phyloP scores from a whole-genome alignment of 805 yeast genomes.

The Lachancea kluyveri region DNA sequence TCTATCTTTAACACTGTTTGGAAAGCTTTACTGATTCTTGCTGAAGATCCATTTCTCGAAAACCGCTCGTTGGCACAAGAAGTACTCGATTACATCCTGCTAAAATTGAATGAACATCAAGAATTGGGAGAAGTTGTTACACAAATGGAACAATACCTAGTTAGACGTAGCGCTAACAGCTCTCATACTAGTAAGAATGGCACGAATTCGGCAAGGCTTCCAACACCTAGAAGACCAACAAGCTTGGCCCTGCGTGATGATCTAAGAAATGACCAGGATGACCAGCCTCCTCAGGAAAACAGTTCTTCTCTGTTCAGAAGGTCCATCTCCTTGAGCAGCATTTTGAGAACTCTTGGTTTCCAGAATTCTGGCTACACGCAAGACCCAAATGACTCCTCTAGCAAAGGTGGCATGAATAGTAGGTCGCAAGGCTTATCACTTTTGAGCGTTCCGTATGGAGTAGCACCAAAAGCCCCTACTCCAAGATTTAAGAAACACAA shows the following conservation, averaged over 20 bases:
- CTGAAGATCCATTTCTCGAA: slow-evolving; percentile 86
- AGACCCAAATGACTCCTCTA: slow-evolving; percentile 10
- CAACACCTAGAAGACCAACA: slow-evolving; percentile 8
- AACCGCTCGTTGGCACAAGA: slow-evolving; percentile 67
- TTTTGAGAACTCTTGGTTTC: slow-evolving; percentile 25
- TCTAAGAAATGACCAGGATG: too few species aligned
- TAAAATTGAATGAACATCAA: slow-evolving; percentile 43
- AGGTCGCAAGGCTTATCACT: slow-evolving; percentile 19
- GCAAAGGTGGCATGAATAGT: slow-evolving; percentile 19
- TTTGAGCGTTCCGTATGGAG: slow-evolving; percentile 31
- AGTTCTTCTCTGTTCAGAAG: slow-evolving; percentile 14
- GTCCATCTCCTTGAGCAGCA: slow-evolving; percentile 24
- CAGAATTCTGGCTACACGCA: slow-evolving; percentile 10
- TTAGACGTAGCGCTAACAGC: slow-evolving; percentile 38
- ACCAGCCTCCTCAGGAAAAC: too few species aligned
- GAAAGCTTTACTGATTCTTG: slow-evolving; percentile 72
- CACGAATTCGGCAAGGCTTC: slow-evolving; percentile 6
- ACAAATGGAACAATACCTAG: slow-evolving; percentile 58
- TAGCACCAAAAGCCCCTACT: slow-evolving; percentile 49
- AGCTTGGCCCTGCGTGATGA: too few species aligned
- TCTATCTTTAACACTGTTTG: slow-evolving; percentile 80
- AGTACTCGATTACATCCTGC: slow-evolving; percentile 66
- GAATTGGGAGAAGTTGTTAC: slow-evolving; percentile 59
- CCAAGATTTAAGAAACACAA: slow-evolving; percentile 41
- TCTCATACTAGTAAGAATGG: slow-evolving; percentile 10